These are phyloP conservation scores for Cryptosporidium ryanae DNA, from an alignment of 169 alveolate species.

Conservation along the genomic window DNA sequence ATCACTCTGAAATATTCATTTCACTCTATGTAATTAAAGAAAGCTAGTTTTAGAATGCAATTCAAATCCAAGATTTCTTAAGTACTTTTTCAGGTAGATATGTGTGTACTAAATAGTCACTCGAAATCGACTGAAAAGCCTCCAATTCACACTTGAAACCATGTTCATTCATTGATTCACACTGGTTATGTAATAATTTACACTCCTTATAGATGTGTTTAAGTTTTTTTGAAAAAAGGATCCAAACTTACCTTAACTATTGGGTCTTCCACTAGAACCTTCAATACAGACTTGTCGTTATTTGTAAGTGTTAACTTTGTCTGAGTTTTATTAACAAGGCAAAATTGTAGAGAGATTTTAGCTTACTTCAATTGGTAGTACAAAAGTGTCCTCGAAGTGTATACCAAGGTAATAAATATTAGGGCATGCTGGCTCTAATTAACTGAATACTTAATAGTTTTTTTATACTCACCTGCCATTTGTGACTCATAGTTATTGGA, in stretches of 20 bases:
- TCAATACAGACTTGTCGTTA: slow-evolving; percentile 32
- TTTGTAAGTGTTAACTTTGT: slow-evolving; percentile 37
- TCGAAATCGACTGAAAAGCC: slow-evolving; percentile 70
- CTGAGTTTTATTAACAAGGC: not conserved
- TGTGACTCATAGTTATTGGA: slow-evolving; percentile 53
- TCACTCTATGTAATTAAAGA: slow-evolving; percentile 72
- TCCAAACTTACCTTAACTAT: slow-evolving; percentile 28
- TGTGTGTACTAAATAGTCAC: slow-evolving; percentile 49
- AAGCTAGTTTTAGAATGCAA: not conserved
- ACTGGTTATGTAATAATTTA: slow-evolving; percentile 12
- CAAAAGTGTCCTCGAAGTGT: slow-evolving; percentile 44
- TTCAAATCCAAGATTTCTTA: slow-evolving; percentile 56
- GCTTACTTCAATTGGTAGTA: slow-evolving; percentile 41
- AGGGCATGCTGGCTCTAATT: slow-evolving; percentile 47
- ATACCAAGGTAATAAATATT: slow-evolving; percentile 47
- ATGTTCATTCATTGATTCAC: slow-evolving; percentile 15
- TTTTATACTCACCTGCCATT: slow-evolving; percentile 32
- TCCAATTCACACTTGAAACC: slow-evolving; percentile 64
- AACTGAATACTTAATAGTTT: not conserved
- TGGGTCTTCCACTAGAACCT: slow-evolving; percentile 14
- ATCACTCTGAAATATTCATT: slow-evolving; percentile 43
- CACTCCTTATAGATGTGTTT: slow-evolving; percentile 6
- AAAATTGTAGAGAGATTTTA: not conserved
- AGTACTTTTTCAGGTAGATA: slow-evolving; percentile 60
- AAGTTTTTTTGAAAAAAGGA: not conserved